Conservation (phyloP, 148 eudicot genomes). For the Euryodendron excelsum region DNA sequence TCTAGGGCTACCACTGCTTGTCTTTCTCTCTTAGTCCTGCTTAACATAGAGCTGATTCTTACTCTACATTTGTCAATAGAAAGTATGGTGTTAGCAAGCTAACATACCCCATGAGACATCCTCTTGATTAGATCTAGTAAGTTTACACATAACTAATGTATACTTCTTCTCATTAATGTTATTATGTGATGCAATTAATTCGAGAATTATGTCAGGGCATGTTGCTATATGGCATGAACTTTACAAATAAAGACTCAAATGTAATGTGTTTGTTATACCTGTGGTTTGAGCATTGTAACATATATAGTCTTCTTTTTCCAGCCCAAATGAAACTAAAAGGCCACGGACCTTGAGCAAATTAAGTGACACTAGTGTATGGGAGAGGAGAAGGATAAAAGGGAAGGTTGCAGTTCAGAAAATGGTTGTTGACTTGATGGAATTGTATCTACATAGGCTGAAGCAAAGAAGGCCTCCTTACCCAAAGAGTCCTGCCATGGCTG, state of each 20-base stretch:
- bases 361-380: slow-evolving; percentile 82
- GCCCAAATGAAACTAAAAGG: slow-evolving; percentile 85
- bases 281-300: not conserved
- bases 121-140: not conserved
- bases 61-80: not conserved
- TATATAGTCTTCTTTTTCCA: slow-evolving; percentile 25
- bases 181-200: not conserved
- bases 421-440: slow-evolving; percentile 97
- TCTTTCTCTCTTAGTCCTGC: slow-evolving; percentile 5
- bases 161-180: not conserved
- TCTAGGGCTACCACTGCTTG: too few relatives aligned
- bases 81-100: not conserved
- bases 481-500: slow-evolving; percentile 56
- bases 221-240: not conserved
- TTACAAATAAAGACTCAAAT: not conserved
- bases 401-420: slow-evolving; percentile 95
- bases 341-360: slow-evolving; percentile 79
- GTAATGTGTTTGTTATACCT: not conserved
- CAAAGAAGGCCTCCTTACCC: slow-evolving; percentile 86
- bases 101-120: not conserved
- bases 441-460: slow-evolving; percentile 86
- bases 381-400: slow-evolving; percentile 85
- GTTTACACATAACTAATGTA: too few relatives aligned
- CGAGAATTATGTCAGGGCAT: not conserved
- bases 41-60: not conserved